phyloP scores from a whole-genome alignment of 192 early-diverging fungal genomes.

The Podila epigama region DNA sequence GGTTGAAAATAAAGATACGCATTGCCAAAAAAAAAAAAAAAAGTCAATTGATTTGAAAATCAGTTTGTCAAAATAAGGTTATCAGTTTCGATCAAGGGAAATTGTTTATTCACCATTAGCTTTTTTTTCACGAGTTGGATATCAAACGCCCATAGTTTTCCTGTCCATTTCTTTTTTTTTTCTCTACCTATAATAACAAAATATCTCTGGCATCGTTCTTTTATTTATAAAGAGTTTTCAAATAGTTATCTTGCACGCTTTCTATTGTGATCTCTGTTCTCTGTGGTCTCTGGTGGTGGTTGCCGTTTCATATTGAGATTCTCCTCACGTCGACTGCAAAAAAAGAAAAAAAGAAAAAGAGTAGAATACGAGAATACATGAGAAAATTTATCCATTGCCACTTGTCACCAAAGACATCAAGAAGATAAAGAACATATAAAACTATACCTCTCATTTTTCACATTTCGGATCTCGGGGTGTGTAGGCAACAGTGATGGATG shows the following conservation, averaged over 20 bases:
- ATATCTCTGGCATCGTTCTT: not conserved
- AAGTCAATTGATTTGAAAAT: too few relatives aligned
- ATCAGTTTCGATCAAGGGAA: too few relatives aligned
- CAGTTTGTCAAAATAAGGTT: too few relatives aligned
- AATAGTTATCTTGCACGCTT: constrained; percentile 28
- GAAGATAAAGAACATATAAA: not conserved
- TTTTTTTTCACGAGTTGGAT: too few relatives aligned
- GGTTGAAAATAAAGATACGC: too few relatives aligned
- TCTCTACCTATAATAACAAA: too few relatives aligned
- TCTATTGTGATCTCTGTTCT: constrained; percentile 20
- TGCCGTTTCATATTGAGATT: constrained; percentile 41
- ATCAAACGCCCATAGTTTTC: too few relatives aligned
- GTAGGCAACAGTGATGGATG: constrained; percentile 62
- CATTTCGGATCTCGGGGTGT: constrained; percentile 63
- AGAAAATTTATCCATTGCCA: too few relatives aligned
- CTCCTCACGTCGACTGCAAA: constrained; percentile 20
- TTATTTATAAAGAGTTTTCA: not conserved
- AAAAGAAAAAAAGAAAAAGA: not conserved
- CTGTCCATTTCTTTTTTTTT: too few relatives aligned
- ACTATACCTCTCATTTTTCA: constrained; percentile 24
- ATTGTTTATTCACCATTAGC: too few relatives aligned
- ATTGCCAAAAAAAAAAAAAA: too few relatives aligned
- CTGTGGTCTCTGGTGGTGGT: constrained; percentile 20
- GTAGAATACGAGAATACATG: not conserved
- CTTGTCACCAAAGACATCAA: too few relatives aligned